A percentile compares a stretch with the other conserved stretches of the same genome.
Conservation (phyloP, 139 green algal genomes). For the Chlamydomonas schloesseri region DNA sequence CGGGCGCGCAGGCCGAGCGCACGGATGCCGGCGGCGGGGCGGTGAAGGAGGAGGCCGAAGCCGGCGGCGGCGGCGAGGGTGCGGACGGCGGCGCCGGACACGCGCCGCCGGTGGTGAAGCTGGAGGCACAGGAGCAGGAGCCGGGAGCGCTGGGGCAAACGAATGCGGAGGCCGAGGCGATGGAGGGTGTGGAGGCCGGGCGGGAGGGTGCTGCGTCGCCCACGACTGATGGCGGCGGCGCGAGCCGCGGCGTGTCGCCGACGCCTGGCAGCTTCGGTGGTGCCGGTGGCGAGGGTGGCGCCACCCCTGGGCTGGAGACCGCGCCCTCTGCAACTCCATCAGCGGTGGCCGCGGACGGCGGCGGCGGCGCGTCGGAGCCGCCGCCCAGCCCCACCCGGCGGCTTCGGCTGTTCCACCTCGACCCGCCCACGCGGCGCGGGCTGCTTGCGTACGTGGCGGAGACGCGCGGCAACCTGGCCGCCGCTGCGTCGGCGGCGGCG, state of each 20-base stretch:
- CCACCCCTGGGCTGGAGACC: neutral
- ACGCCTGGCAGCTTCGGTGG: neutral
- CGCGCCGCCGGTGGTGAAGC: neutral
- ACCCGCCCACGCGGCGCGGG: neutral
- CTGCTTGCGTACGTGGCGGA: neutral
- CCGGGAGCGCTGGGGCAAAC: neutral
- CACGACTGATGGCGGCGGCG: neutral
- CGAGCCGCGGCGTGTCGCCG: too few species aligned
- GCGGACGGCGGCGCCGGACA: neutral
- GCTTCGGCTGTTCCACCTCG: conserved; percentile 12
- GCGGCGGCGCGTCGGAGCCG: neutral
- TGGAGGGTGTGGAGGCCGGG: neutral
- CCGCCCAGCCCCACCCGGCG: neutral
- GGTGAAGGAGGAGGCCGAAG: neutral
- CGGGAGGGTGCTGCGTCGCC: neutral
- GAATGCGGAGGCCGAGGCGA: neutral
- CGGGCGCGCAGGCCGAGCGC: neutral
- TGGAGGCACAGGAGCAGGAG: conserved; percentile 24
- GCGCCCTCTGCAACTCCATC: neutral
- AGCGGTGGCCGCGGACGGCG: neutral
- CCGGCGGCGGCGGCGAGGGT: conserved; percentile 10
- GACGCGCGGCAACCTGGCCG: neutral
- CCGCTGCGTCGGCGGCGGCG: too few species aligned
- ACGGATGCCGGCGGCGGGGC: conserved; percentile 1
- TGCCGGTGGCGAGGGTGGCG: neutral